A percentile compares a stretch with the other conserved stretches of the same genome.
phyloP scores from a whole-genome alignment of 345 rosid genomes.

The Eucalyptus microcorys region DNA sequence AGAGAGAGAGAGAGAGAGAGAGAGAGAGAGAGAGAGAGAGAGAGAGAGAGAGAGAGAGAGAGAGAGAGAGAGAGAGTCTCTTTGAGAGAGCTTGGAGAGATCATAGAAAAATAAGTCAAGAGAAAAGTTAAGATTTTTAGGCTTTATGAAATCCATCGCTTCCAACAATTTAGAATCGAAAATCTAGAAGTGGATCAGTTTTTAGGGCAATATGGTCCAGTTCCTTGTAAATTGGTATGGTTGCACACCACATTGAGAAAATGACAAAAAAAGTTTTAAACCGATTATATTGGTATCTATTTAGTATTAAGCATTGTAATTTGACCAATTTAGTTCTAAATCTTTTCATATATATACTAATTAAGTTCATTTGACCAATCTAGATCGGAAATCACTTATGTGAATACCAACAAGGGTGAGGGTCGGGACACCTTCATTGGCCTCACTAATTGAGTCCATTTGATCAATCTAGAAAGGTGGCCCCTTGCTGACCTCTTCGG shows the following conservation, averaged over 20 bases:
- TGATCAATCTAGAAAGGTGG: no score
- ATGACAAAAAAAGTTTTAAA: no score
- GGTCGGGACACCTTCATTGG: rapidly evolving
- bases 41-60: not conserved
- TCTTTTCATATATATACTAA: no score
- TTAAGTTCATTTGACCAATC: no score
- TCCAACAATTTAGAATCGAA: not conserved
- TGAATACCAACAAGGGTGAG: no score
- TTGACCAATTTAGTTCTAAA: no score
- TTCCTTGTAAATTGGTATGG: not conserved
- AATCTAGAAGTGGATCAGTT: not conserved
- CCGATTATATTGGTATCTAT: no score
- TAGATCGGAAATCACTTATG: no score
- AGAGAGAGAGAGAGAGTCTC: not conserved
- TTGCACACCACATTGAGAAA: not conserved
- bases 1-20: no score
- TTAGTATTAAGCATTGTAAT: no score
- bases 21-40: not conserved
- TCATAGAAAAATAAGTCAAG: not conserved
- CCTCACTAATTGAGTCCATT: no score
- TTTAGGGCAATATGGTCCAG: not conserved
- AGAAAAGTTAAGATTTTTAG: not conserved
- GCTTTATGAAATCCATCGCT: not conserved
- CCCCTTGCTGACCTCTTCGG: no score
- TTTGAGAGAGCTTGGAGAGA: not conserved